Evolutionary conservation across 257 asterid genomes (phyloP).

Genomic region (Gentiana straminea): DNA sequence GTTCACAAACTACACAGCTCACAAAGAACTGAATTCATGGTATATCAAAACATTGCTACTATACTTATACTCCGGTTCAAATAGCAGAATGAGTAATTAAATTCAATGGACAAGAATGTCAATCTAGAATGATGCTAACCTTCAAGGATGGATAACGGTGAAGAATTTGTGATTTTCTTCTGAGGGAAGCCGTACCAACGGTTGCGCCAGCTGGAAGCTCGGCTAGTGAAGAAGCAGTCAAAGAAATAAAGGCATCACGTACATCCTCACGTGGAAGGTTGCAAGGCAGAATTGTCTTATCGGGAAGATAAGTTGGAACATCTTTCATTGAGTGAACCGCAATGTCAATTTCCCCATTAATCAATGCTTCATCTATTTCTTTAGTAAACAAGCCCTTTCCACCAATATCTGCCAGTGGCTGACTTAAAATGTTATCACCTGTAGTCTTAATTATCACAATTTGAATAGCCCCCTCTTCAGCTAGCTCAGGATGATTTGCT

Average conservation of each 20-base stretch:
- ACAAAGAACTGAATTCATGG: no score
- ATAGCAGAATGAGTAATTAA: no score
- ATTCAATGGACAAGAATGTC: background rate
- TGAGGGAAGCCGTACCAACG: conserved; percentile 87
- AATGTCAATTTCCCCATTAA: conserved; percentile 74
- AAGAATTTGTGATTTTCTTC: conserved; percentile 94
- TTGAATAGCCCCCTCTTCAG: conserved; percentile 87
- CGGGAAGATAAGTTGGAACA: conserved; percentile 92
- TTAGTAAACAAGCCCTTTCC: conserved; percentile 96
- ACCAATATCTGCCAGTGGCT: conserved; percentile 96
- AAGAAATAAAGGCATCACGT: conserved; percentile 86
- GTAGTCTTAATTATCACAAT: conserved; percentile 84
- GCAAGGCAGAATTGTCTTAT: conserved; percentile 72
- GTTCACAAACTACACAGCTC: no score
- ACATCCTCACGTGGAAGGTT: conserved; percentile 96
- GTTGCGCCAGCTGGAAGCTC: conserved; percentile 81
- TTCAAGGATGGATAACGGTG: conserved; percentile 67
- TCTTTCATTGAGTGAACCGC: conserved; percentile 99
- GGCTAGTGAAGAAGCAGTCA: conserved; percentile 59
- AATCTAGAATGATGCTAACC: conserved; percentile 23
- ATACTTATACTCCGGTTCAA: no score
- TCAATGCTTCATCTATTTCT: conserved; percentile 93
- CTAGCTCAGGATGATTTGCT: conserved; percentile 64
- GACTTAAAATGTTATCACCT: conserved; percentile 82
- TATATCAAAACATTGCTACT: no score